Percentiles rank a stretch among this genome's conserved stretches.
These are phyloP conservation scores for Mycena alexandri DNA, from an alignment of 768 basidiomycete genomes.

Conservation along the genomic window DNA sequence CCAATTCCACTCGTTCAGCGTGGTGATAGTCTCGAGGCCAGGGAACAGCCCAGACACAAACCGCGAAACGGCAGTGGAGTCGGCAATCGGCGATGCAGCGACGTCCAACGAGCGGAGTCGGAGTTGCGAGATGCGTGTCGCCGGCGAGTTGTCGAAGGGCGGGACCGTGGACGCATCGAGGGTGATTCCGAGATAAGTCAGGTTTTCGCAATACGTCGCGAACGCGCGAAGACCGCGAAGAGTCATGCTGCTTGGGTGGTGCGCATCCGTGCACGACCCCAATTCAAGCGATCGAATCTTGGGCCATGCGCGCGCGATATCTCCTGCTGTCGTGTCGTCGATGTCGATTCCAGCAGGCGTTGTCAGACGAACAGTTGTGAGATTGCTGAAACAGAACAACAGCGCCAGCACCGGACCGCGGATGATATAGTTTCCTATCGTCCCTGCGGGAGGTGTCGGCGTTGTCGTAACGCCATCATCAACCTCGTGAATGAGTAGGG, in stretches of 20 bases:
- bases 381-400: conserved; percentile 11
- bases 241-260: background rate
- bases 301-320: conserved; percentile 3
- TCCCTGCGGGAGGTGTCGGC: background rate
- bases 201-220: background rate
- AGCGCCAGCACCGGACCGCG: background rate
- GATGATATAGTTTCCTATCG: conserved; percentile 8
- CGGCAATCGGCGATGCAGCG: too few species aligned
- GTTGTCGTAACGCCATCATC: background rate
- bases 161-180: conserved; percentile 15
- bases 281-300: background rate
- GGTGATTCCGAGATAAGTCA: background rate
- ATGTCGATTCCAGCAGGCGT: conserved; percentile 4
- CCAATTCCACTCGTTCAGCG: too few species aligned
- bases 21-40: too few species aligned
- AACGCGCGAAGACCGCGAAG: background rate
- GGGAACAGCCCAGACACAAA: too few species aligned
- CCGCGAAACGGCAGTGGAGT: too few species aligned
- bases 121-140: background rate
- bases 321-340: conserved; percentile 2
- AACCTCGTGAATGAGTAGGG: background rate
- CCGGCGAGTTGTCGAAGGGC: conserved; percentile 9
- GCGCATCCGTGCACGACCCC: background rate
- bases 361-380: background rate
- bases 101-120: background rate